Evolutionary conservation across 805 yeast genomes (phyloP).

Genomic region (Cyberlindnera suaveolens): DNA sequence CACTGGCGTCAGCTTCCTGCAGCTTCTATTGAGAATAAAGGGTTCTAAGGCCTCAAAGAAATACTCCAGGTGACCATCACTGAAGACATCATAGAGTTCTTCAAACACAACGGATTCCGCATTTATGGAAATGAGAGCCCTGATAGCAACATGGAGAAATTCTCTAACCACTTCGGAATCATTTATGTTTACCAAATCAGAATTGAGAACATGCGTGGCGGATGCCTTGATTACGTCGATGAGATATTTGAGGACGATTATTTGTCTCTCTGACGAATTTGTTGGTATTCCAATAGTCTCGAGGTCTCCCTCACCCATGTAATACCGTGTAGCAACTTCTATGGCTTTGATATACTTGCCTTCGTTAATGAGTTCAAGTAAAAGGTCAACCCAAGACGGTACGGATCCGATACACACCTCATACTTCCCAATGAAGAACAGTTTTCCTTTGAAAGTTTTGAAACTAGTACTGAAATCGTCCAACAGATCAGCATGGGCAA

Average conservation of each 20-base stretch:
- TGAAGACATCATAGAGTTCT: constrained; percentile 38
- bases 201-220: constrained; percentile 18
- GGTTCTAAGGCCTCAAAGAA: constrained; percentile 51
- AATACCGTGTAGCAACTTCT: constrained; percentile 47
- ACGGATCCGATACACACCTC: constrained; percentile 52
- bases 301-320: constrained; percentile 38
- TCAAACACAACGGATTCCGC: constrained; percentile 35
- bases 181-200: constrained; percentile 5
- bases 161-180: constrained; percentile 23
- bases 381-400: constrained; percentile 56
- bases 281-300: constrained; percentile 53
- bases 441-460: constrained; percentile 34
- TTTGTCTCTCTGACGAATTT: constrained; percentile 36
- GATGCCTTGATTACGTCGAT: constrained; percentile 43
- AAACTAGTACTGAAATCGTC: constrained; percentile 23
- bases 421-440: constrained; percentile 48
- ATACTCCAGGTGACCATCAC: constrained; percentile 22
- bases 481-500: constrained; percentile 7
- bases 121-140: constrained; percentile 33
- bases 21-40: constrained; percentile 40
- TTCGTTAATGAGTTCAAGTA: constrained; percentile 51
- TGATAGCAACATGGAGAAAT: constrained; percentile 33
- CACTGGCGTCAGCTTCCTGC: constrained; percentile 51
- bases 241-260: constrained; percentile 46
- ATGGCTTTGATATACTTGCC: constrained; percentile 53